A percentile compares a stretch with the other conserved stretches of the same genome.
Conservation (phyloP, 805 yeast species). For the Priceomyces fermenticarens region DNA sequence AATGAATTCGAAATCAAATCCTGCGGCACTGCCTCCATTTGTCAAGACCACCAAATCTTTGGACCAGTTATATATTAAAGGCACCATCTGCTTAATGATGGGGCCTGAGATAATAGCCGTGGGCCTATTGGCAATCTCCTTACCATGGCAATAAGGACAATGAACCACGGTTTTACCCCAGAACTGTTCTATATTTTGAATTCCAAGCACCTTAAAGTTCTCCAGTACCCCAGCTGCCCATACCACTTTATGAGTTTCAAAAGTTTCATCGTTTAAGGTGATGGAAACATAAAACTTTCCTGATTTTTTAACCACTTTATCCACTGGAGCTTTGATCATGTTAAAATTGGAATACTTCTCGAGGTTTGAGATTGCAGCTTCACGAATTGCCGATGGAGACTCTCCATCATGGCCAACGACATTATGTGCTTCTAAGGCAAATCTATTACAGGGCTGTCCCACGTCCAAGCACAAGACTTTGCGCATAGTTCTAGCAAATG, state of each 20-base stretch:
- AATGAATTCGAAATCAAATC: too few relatives aligned
- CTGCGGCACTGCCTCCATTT: background rate
- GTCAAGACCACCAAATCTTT: constrained; percentile 7
- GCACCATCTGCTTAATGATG: constrained; percentile 2
- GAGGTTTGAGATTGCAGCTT: constrained; percentile 5
- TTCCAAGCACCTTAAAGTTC: constrained; percentile 3
- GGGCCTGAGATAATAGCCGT: constrained; percentile 6
- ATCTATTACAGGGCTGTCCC: constrained; percentile 12
- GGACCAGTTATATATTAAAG: constrained; percentile 8
- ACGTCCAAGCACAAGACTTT: constrained; percentile 11
- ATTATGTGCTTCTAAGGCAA: constrained; percentile 12
- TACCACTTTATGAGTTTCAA: constrained; percentile 4
- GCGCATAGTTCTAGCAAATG: constrained; percentile 7
- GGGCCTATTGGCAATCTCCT: constrained; percentile 6
- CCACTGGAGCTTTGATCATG: constrained; percentile 5
- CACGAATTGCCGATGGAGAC: constrained; percentile 5
- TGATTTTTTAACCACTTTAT: background rate
- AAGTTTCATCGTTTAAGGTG: background rate
- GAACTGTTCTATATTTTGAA: constrained; percentile 8
- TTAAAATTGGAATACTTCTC: background rate
- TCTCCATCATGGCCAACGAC: constrained; percentile 11
- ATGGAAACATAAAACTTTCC: background rate
- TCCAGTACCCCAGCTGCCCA: constrained; percentile 11
- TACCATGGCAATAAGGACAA: constrained; percentile 13
- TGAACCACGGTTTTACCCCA: constrained; percentile 12